Evolutionary conservation across 208 protist genomes (phyloP).

Genomic region (Angomonas desouzai): DNA sequence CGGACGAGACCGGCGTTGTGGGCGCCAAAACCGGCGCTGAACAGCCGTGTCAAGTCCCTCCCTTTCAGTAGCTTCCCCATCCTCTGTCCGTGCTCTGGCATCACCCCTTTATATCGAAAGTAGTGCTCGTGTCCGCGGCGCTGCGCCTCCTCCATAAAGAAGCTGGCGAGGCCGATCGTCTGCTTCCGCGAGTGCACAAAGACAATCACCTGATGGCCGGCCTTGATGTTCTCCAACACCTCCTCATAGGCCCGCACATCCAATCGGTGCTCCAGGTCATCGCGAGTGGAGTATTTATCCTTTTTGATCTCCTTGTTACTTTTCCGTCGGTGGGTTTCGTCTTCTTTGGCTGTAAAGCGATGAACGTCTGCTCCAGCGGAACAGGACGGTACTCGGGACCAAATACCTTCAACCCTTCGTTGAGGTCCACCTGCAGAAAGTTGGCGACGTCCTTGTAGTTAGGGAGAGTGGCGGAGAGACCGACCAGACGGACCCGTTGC

Average conservation of each 20-base stretch:
- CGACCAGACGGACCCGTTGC: constrained; percentile 92
- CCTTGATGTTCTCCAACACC: constrained; percentile 69
- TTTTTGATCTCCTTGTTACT: constrained; percentile 5
- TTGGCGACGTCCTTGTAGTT: constrained; percentile 99
- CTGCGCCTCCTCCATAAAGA: constrained; percentile 86
- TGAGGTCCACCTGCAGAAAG: constrained; percentile 94
- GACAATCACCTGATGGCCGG: constrained; percentile 98
- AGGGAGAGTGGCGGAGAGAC: constrained; percentile 98
- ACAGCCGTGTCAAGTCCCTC: constrained; percentile 85
- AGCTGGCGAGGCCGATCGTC: constrained; percentile 91
- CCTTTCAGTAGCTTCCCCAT: constrained; percentile 69
- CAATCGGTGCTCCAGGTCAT: constrained; percentile 47
- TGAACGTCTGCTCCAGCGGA: constrained; percentile 95
- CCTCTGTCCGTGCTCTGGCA: constrained; percentile 43
- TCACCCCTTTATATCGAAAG: constrained; percentile 43
- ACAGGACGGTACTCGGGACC: constrained; percentile 95
- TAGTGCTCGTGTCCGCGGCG: constrained; percentile 42
- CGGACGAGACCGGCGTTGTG: constrained; percentile 97
- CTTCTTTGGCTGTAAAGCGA: constrained; percentile 69
- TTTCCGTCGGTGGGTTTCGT: background rate
- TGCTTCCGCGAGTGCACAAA: constrained; percentile 99
- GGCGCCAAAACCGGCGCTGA: constrained; percentile 89
- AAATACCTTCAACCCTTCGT: constrained; percentile 96
- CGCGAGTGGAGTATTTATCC: background rate
- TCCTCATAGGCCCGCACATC: constrained; percentile 77